Evolutionary conservation across 345 rosid genomes (phyloP).

Genomic region (Limnanthes douglasii): DNA sequence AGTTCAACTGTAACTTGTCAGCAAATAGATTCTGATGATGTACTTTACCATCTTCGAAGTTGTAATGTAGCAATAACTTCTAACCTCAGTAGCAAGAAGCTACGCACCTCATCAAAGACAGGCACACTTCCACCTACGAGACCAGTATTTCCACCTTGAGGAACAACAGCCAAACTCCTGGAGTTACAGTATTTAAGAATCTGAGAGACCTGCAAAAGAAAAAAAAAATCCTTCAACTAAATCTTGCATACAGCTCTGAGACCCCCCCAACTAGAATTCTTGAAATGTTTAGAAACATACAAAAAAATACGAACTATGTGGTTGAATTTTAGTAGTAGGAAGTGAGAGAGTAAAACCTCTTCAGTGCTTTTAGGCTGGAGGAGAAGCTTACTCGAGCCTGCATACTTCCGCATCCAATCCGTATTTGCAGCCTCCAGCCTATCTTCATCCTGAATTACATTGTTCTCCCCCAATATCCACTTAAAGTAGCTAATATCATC

Average conservation of each 20-base stretch:
- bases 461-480: constrained; percentile 50
- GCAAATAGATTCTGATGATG: background rate
- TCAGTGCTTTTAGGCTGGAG: constrained; percentile 61
- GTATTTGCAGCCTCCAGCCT: constrained; percentile 50
- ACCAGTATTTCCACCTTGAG: constrained; percentile 97
- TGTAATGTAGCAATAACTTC: background rate
- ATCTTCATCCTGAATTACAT: constrained; percentile 69
- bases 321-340: background rate
- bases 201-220: constrained; percentile 52
- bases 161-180: constrained; percentile 81
- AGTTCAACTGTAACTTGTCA: background rate
- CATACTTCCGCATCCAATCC: constrained; percentile 92
- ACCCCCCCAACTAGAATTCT: background rate
- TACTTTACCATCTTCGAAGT: too few relatives aligned
- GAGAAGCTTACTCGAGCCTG: constrained; percentile 70
- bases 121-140: constrained; percentile 99
- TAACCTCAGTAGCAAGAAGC: background rate
- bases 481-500: constrained; percentile 57
- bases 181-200: constrained; percentile 73
- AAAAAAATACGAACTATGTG: background rate
- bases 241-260: background rate
- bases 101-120: constrained; percentile 76
- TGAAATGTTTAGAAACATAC: background rate
- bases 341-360: constrained; percentile 32
- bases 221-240: background rate